A percentile compares a stretch with the other conserved stretches of the same genome.
Evolutionary conservation across 352 stramenopile species (phyloP).

Genomic region (Phytophthora pseudosyringae): DNA sequence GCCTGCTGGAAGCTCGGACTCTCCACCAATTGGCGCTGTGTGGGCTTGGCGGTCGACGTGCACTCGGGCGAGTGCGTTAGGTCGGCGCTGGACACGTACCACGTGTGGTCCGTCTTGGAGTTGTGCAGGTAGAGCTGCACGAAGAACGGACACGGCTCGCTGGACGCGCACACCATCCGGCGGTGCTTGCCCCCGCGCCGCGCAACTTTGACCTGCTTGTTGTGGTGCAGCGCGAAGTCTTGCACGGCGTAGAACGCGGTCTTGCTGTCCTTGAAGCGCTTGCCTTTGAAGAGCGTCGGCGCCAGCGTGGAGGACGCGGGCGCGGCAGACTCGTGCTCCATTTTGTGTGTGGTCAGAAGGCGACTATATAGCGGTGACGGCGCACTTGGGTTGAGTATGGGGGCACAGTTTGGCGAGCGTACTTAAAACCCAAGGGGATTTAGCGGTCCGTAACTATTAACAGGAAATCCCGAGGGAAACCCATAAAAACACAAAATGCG

Average conservation of each 20-base stretch:
- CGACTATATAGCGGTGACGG: not conserved
- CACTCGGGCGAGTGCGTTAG: conserved; percentile 50
- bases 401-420: conserved; percentile 17
- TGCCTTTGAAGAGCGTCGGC: conserved; percentile 44
- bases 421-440: not conserved
- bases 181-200: conserved; percentile 68
- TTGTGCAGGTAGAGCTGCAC: conserved; percentile 72
- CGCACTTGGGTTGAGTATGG: not conserved
- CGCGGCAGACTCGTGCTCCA: not conserved
- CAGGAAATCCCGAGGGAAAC: no score
- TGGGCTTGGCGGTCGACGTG: conserved; percentile 58
- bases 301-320: not conserved
- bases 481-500: no score
- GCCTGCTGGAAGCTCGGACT: conserved; percentile 52
- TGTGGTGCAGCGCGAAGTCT: conserved; percentile 64
- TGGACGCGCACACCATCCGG: conserved; percentile 53
- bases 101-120: conserved; percentile 56
- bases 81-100: conserved; percentile 68
- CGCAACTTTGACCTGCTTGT: conserved; percentile 63
- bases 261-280: conserved; percentile 58
- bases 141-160: conserved; percentile 60
- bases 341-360: conserved; percentile 10
- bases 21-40: conserved; percentile 57
- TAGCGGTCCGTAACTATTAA: no score
- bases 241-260: conserved; percentile 60